phyloP scores from a whole-genome alignment of 768 basidiomycete species.

The Roridomyces roridus region DNA sequence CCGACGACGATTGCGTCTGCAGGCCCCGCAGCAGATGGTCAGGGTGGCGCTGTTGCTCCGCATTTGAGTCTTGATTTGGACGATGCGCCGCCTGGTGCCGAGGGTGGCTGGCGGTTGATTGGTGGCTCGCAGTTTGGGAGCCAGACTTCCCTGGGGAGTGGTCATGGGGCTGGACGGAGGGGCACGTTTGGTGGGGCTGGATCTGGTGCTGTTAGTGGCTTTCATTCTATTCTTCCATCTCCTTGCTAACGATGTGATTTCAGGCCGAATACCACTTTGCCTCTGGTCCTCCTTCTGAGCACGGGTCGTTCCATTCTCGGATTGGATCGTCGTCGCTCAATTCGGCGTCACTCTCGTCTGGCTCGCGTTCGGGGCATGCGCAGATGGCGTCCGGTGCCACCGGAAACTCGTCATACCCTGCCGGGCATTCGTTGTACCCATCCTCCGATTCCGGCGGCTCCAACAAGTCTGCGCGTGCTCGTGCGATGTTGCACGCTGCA shows the following conservation, averaged over 20 bases:
- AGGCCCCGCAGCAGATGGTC: not conserved
- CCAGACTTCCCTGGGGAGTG: slow-evolving; percentile 1
- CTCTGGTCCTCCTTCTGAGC: slow-evolving; percentile 13
- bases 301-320: slow-evolving; percentile 25
- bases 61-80: slow-evolving; percentile 21
- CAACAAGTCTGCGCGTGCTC: slow-evolving; percentile 3
- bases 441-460: slow-evolving; percentile 13
- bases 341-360: slow-evolving; percentile 14
- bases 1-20: not conserved
- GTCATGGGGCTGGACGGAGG: slow-evolving; percentile 4
- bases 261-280: slow-evolving; percentile 18
- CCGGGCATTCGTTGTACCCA: slow-evolving; percentile 15
- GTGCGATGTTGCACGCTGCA: slow-evolving; percentile 5
- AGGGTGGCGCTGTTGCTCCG: too few species aligned
- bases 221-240: not conserved
- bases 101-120: slow-evolving; percentile 19
- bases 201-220: not conserved
- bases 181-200: slow-evolving; percentile 17
- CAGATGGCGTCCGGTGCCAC: not conserved
- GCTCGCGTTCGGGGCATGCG: slow-evolving; percentile 2
- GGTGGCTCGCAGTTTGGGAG: slow-evolving; percentile 7
- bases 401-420: not conserved
- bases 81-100: slow-evolving; percentile 25
- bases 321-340: slow-evolving; percentile 1
- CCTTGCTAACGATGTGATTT: not conserved